phyloP scores from a whole-genome alignment of 202 grass and related monocot species.

The Alloteropsis angusta region DNA sequence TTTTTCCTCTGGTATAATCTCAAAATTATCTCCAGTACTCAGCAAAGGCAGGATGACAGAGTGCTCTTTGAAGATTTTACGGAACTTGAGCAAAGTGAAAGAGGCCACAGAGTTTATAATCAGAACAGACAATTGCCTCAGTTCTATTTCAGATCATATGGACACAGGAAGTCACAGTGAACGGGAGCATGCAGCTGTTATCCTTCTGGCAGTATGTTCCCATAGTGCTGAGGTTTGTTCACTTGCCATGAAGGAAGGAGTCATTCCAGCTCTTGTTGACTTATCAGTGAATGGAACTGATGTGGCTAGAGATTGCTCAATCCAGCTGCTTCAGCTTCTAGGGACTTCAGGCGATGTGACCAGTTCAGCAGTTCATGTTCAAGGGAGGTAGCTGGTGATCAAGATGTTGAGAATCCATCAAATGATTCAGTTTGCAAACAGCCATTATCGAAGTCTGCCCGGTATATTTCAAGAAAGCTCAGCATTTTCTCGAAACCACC shows the following conservation, averaged over 20 bases:
- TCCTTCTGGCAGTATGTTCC: background rate
- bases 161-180: background rate
- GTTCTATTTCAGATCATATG: background rate
- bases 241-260: background rate
- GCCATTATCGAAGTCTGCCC: background rate
- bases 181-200: background rate
- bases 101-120: background rate
- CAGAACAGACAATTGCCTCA: background rate
- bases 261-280: background rate
- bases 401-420: background rate
- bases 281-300: background rate
- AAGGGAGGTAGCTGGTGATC: background rate
- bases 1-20: background rate
- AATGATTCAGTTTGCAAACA: background rate
- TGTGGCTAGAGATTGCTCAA: background rate
- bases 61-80: background rate
- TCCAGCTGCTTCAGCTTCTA: background rate
- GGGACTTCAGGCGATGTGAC: background rate
- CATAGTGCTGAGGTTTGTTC: background rate
- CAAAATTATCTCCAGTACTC: background rate
- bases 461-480: constrained; percentile 2
- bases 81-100: background rate
- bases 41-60: background rate
- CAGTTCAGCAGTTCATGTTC: background rate
- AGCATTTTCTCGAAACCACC: background rate